Evolutionary conservation across 2,329 filamentous ascomycete genomes (phyloP).

Genomic region (Penicillium corylophilum): DNA sequence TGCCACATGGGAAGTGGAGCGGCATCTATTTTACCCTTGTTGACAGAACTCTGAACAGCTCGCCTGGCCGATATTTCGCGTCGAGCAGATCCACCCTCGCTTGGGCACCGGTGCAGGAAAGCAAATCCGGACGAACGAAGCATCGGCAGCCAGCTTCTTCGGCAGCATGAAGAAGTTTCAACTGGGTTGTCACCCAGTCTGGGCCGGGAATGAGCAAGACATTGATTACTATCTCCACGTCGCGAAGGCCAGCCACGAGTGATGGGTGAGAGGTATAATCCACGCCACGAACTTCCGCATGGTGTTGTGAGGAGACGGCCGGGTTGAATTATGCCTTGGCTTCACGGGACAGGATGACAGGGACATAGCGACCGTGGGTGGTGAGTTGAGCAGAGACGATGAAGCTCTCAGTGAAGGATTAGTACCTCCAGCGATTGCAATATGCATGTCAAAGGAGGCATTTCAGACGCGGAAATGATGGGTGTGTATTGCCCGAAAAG

Average conservation of each 20-base stretch:
- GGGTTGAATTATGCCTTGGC: background rate
- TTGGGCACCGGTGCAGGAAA: slow-evolving; percentile 17
- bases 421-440: slow-evolving; percentile 5
- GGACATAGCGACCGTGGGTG: slow-evolving; percentile 18
- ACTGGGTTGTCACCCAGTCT: slow-evolving; percentile 33
- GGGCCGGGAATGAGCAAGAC: slow-evolving; percentile 22
- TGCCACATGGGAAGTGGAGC: slow-evolving; percentile 32
- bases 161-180: slow-evolving; percentile 44
- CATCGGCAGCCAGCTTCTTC: slow-evolving; percentile 46
- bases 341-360: slow-evolving; percentile 31
- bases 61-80: slow-evolving; percentile 26
- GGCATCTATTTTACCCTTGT: slow-evolving; percentile 25
- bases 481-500: background rate
- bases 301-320: background rate
- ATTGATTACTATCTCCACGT: slow-evolving; percentile 29
- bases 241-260: slow-evolving; percentile 21
- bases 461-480: background rate
- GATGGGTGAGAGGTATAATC: slow-evolving; percentile 21
- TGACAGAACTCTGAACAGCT: slow-evolving; percentile 23
- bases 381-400: slow-evolving; percentile 17
- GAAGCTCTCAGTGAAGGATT: slow-evolving; percentile 9
- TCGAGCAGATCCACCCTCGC: slow-evolving; percentile 22
- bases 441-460: background rate
- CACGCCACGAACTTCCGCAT: slow-evolving; percentile 25
- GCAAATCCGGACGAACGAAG: slow-evolving; percentile 49